Percentiles rank a stretch among this genome's conserved stretches.
These are phyloP conservation scores for Lobosporangium transversale DNA, from an alignment of 192 early-diverging fungal species.

Conservation along the genomic window DNA sequence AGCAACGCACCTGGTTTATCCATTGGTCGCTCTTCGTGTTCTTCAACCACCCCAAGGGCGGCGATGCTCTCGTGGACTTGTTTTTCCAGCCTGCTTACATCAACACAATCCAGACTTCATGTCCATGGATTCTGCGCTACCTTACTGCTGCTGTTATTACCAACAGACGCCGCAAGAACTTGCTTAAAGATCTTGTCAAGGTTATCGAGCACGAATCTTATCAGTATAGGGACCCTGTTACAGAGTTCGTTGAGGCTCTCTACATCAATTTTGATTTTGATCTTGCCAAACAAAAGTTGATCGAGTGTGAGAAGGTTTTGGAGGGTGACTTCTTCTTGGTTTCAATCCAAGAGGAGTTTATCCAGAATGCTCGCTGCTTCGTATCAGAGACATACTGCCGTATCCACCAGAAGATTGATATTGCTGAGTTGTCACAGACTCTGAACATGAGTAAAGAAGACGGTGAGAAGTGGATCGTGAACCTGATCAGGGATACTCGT, in stretches of 20 bases:
- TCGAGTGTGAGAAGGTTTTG: slow-evolving; percentile 88
- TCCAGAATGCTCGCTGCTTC: slow-evolving; percentile 92
- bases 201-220: slow-evolving; percentile 88
- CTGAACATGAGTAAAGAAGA: slow-evolving; percentile 89
- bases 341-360: slow-evolving; percentile 89
- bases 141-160: slow-evolving; percentile 91
- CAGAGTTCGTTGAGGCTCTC: slow-evolving; percentile 92
- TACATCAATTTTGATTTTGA: slow-evolving; percentile 97
- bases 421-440: slow-evolving; percentile 80
- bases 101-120: slow-evolving; percentile 97
- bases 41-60: slow-evolving; percentile 97
- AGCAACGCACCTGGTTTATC: slow-evolving; percentile 93
- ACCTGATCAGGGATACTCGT: slow-evolving; percentile 94
- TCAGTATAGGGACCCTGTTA: slow-evolving; percentile 91
- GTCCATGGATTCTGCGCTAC: slow-evolving; percentile 97
- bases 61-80: slow-evolving; percentile 93
- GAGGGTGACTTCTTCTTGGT: slow-evolving; percentile 93
- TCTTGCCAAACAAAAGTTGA: slow-evolving; percentile 85
- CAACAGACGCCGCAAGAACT: slow-evolving; percentile 86
- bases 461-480: slow-evolving; percentile 98
- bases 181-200: slow-evolving; percentile 90
- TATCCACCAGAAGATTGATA: slow-evolving; percentile 96
- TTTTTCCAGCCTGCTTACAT: slow-evolving; percentile 92
- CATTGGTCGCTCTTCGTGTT: slow-evolving; percentile 99
- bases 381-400: slow-evolving; percentile 98